Conservation (phyloP, 805 yeast genomes). For the Millerago galiae region DNA sequence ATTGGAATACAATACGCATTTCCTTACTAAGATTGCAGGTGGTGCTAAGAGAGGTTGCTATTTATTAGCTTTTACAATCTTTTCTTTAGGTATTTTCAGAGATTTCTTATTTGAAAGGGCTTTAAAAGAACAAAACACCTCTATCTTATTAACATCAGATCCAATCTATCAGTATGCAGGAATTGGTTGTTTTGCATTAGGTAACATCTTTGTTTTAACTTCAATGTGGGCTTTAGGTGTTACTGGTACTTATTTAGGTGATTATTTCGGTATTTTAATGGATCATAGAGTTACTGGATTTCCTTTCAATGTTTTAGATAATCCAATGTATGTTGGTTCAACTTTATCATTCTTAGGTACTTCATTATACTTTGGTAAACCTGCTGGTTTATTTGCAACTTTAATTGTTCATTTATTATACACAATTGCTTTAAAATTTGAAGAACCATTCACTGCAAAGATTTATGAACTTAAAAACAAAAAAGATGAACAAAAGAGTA, state of each 20-base stretch:
- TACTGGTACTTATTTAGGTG: slow-evolving; percentile 95
- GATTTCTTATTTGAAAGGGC: slow-evolving; percentile 74
- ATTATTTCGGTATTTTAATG: slow-evolving; percentile 95
- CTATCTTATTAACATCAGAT: slow-evolving; percentile 39
- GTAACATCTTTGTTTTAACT: slow-evolving; percentile 72
- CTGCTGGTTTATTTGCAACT: slow-evolving; percentile 77
- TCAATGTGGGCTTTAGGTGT: slow-evolving; percentile 93
- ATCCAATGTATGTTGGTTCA: slow-evolving; percentile 97
- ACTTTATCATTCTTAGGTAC: slow-evolving; percentile 86
- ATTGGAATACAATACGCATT: slow-evolving; percentile 66
- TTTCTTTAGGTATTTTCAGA: slow-evolving; percentile 76
- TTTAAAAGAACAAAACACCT: slow-evolving; percentile 62
- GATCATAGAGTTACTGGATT: slow-evolving; percentile 81
- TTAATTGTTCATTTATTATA: slow-evolving; percentile 76
- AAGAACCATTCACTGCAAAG: slow-evolving; percentile 92
- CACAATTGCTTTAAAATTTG: slow-evolving; percentile 74
- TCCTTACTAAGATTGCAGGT: slow-evolving; percentile 68
- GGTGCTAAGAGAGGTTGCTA: slow-evolving; percentile 78
- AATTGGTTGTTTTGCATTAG: slow-evolving; percentile 47
- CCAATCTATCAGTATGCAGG: slow-evolving; percentile 46
- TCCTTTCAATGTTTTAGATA: slow-evolving; percentile 86
- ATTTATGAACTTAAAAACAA: slow-evolving; percentile 49
- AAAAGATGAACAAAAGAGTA: slow-evolving; percentile 3
- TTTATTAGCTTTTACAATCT: slow-evolving; percentile 73
- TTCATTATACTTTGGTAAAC: slow-evolving; percentile 81